Percentiles rank a stretch among this genome's conserved stretches.
Conservation (phyloP, 306 rosid species). For the Malus domestica region ASM211411v1 NC_041803.1:47257501-47258000, state of each 20-base stretch:
- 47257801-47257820: conserved; percentile 86
- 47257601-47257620: conserved; percentile 80
- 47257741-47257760: conserved; percentile 7
- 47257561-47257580: conserved; percentile 53
- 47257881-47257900: conserved; percentile 64
- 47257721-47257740: conserved; percentile 12
- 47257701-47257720: conserved; percentile 8
- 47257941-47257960: conserved; percentile 73
- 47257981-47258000: conserved; percentile 83
- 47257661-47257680: conserved; percentile 82
- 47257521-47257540: not conserved
- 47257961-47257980: conserved; percentile 79
- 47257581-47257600: conserved; percentile 77
- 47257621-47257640: conserved; percentile 62
- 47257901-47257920: conserved; percentile 77
- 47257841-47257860: conserved; percentile 48
- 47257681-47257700: conserved; percentile 94
- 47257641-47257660: conserved; percentile 81
- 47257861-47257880: conserved; percentile 45
- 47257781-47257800: conserved; percentile 73
- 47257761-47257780: conserved; percentile 54
- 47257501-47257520: not conserved
- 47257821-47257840: conserved; percentile 53
- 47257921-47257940: conserved; percentile 52
- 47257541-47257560: conserved; percentile 7